A percentile compares a stretch with the other conserved stretches of the same genome.
Evolutionary conservation across 768 basidiomycete genomes (phyloP).

Genomic region (Kwoniella newhampshirensis): DNA sequence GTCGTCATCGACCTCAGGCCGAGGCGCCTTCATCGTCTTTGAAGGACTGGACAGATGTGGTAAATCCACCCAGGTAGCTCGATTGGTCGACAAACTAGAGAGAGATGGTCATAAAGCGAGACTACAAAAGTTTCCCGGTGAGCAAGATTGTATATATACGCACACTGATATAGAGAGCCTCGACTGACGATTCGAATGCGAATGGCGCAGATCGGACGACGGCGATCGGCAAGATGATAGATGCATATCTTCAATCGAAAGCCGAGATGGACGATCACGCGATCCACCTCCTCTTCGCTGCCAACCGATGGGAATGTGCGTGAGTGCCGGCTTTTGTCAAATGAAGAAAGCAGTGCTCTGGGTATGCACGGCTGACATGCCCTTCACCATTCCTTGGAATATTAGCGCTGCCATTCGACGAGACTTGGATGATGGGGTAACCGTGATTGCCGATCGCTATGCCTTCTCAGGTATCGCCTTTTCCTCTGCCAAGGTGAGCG

Average conservation of each 20-base stretch:
- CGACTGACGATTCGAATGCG: no score
- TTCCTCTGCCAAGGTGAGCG: slow-evolving; percentile 57
- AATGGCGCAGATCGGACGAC: slow-evolving; percentile 87
- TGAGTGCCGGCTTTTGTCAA: slow-evolving; percentile 53
- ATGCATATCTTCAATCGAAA: slow-evolving; percentile 79
- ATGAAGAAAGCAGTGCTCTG: no score
- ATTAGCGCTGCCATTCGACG: slow-evolving; percentile 57
- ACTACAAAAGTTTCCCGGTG: slow-evolving; percentile 87
- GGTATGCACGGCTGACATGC: no score
- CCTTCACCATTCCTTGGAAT: no score
- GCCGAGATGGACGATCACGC: slow-evolving; percentile 86
- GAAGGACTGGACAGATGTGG: slow-evolving; percentile 96
- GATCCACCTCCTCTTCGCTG: slow-evolving; percentile 91
- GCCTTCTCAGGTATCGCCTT: slow-evolving; percentile 96
- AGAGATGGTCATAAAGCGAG: slow-evolving; percentile 57
- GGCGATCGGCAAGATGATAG: slow-evolving; percentile 86
- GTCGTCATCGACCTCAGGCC: slow-evolving; percentile 7
- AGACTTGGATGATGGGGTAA: slow-evolving; percentile 64
- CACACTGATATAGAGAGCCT: no score
- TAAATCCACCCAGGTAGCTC: slow-evolving; percentile 80
- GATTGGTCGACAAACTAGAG: slow-evolving; percentile 63
- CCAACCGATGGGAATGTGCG: slow-evolving; percentile 96
- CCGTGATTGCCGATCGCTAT: slow-evolving; percentile 86
- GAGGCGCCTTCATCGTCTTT: slow-evolving; percentile 82
- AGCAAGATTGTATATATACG: slow-evolving; percentile 10